These are phyloP conservation scores for Clarireedia sp. DNA, from an alignment of 2,329 filamentous ascomycete genomes.

Conservation along the genomic window DNA sequence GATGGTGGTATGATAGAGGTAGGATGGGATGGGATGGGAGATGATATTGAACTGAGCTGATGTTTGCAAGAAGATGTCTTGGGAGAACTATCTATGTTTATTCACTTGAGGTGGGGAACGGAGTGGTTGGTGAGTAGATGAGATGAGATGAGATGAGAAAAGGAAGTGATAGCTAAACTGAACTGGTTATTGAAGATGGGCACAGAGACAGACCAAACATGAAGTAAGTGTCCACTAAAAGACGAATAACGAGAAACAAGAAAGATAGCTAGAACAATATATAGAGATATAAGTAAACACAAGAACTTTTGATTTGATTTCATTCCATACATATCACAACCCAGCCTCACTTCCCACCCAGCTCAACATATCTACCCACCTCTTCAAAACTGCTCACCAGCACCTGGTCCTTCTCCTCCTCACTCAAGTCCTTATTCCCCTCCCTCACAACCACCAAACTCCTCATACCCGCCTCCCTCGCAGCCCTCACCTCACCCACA, in stretches of 20 bases:
- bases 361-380: slow-evolving; percentile 4
- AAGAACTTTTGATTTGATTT: not conserved
- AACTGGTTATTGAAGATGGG: too few relatives aligned
- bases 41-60: too few relatives aligned
- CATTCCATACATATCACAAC: not conserved
- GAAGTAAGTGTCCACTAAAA: too few relatives aligned
- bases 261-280: too few relatives aligned
- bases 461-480: slow-evolving; percentile 54
- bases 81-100: too few relatives aligned
- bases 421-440: slow-evolving; percentile 58
- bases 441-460: slow-evolving; percentile 56
- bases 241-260: too few relatives aligned
- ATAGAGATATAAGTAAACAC: not conserved
- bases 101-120: too few relatives aligned
- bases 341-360: not conserved
- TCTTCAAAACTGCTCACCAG: slow-evolving; percentile 25
- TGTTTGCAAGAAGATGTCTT: not conserved
- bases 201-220: too few relatives aligned
- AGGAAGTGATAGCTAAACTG: too few relatives aligned
- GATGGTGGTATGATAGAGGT: not conserved
- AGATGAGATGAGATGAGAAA: too few relatives aligned
- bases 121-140: too few relatives aligned
- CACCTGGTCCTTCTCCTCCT: slow-evolving; percentile 33
- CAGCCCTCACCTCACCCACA: slow-evolving; percentile 58
- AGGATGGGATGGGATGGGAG: not conserved